Conservation (phyloP, 306 rosid species). For the Argentina anserina region DNA sequence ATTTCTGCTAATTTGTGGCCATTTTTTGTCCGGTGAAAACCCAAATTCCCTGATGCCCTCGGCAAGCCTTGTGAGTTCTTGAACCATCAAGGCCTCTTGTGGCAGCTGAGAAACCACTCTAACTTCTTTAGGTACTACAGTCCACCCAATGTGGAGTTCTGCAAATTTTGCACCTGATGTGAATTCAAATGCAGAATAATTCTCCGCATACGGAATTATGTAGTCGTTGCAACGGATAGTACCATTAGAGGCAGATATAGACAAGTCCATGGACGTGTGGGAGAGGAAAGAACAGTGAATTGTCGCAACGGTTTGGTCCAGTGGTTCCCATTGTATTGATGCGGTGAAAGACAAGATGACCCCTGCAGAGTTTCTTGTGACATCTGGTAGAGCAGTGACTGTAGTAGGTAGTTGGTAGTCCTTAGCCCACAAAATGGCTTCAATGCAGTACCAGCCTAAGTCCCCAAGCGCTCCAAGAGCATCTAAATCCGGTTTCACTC, state of each 20-base stretch:
- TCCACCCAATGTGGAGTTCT: slow-evolving; percentile 67
- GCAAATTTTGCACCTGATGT: slow-evolving; percentile 50
- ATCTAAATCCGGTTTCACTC: slow-evolving; percentile 65
- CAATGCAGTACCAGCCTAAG: slow-evolving; percentile 75
- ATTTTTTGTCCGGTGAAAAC: slow-evolving; percentile 39
- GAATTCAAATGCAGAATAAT: slow-evolving; percentile 48
- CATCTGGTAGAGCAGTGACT: slow-evolving; percentile 52
- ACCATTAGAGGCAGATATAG: slow-evolving; percentile 52
- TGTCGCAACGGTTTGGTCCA: slow-evolving; percentile 39
- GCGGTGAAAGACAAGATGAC: slow-evolving; percentile 60
- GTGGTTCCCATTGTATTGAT: slow-evolving; percentile 55
- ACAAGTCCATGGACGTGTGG: slow-evolving; percentile 57
- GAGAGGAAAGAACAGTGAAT: slow-evolving; percentile 70
- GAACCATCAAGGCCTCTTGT: slow-evolving; percentile 77
- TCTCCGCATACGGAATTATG: slow-evolving; percentile 57
- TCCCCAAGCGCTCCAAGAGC: slow-evolving; percentile 72
- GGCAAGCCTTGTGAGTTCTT: slow-evolving; percentile 52
- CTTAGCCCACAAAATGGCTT: slow-evolving; percentile 71
- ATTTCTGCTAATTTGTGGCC: slow-evolving; percentile 65
- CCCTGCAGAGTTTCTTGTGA: slow-evolving; percentile 40
- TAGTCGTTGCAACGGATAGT: slow-evolving; percentile 52
- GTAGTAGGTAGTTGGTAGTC: slow-evolving; percentile 51
- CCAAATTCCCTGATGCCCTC: slow-evolving; percentile 35
- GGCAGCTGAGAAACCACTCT: slow-evolving; percentile 46
- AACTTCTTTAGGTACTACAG: slow-evolving; percentile 46